Conservation (phyloP, 2,329 filamentous ascomycete genomes). For the Grosmannia clavigera region DNA sequence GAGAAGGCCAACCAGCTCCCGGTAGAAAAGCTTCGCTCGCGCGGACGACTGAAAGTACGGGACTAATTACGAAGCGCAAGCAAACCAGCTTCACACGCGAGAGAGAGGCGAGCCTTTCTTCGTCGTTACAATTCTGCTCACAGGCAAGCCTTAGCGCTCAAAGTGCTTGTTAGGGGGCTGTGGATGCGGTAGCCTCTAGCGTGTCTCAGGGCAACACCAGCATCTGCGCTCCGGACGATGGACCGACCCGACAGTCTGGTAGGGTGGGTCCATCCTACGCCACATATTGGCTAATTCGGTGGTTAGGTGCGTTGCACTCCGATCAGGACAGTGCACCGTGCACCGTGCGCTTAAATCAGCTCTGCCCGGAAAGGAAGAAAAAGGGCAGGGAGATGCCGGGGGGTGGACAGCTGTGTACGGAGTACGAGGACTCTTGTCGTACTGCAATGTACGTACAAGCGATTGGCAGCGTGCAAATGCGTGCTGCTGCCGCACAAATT, state of each 20-base stretch:
- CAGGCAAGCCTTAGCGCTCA: too few relatives aligned
- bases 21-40: neutral
- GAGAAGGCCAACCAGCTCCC: neutral
- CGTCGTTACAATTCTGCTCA: too few relatives aligned
- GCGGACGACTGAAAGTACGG: neutral
- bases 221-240: neutral
- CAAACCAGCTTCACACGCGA: too few relatives aligned
- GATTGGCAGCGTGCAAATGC: too few relatives aligned
- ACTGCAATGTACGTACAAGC: too few relatives aligned
- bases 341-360: neutral
- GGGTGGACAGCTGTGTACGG: too few relatives aligned
- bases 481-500: too few relatives aligned
- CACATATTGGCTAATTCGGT: neutral
- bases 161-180: neutral
- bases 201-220: neutral
- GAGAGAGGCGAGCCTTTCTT: too few relatives aligned
- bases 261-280: neutral
- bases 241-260: constrained; percentile 1
- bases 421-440: too few relatives aligned
- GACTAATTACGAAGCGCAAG: neutral
- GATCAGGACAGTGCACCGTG: neutral
- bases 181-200: neutral
- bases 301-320: neutral
- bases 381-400: too few relatives aligned
- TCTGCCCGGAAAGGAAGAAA: too few relatives aligned